Conservation (phyloP, 768 basidiomycete species). For the Russula vinacea region DNA sequence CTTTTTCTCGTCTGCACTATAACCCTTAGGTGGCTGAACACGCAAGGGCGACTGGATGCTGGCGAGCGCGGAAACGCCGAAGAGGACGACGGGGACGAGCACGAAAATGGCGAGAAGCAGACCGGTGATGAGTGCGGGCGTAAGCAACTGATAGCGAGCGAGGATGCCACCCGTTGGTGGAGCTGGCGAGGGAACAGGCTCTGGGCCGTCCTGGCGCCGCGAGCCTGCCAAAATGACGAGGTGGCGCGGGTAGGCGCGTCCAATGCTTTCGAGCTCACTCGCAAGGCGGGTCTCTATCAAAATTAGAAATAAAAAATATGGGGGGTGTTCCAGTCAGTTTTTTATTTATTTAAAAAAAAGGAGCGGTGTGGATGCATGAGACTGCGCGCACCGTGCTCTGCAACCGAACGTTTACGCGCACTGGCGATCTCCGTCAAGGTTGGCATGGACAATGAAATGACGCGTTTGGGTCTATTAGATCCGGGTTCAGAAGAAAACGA, state of each 20-base stretch:
- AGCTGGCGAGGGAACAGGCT: constrained; percentile 34
- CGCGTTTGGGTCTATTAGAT: constrained; percentile 44
- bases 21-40: constrained; percentile 62
- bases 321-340: background rate
- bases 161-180: constrained; percentile 58
- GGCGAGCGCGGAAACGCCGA: constrained; percentile 63
- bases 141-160: constrained; percentile 71
- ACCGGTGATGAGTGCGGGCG: constrained; percentile 65
- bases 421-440: constrained; percentile 41
- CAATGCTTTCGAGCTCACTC: constrained; percentile 48
- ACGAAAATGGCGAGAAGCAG: constrained; percentile 66
- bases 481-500: background rate
- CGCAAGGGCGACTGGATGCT: constrained; percentile 71
- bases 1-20: constrained; percentile 70
- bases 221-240: constrained; percentile 65
- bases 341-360: no score
- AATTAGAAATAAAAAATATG: background rate
- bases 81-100: constrained; percentile 59
- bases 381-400: constrained; percentile 50
- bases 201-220: constrained; percentile 43
- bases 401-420: constrained; percentile 48
- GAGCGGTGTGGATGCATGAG: background rate
- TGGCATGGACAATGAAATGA: constrained; percentile 58
- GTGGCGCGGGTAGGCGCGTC: constrained; percentile 52
- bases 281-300: constrained; percentile 46